These are phyloP conservation scores for Elongisporangium prolatum DNA, from an alignment of 352 stramenopile species.

Conservation along the genomic window DNA sequence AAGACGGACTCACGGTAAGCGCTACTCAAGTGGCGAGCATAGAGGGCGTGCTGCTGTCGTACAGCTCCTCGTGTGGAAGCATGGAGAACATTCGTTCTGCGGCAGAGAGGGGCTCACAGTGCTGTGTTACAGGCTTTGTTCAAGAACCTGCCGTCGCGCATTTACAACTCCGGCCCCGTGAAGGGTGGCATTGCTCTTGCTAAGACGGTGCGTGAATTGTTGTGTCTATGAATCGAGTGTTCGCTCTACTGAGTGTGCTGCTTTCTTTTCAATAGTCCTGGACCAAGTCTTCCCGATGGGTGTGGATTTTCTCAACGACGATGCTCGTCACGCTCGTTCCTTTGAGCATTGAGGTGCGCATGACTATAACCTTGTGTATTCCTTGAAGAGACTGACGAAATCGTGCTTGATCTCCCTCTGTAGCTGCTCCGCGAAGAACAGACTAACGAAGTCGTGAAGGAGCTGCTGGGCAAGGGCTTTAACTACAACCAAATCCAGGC, in stretches of 20 bases:
- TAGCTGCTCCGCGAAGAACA: constrained; percentile 79
- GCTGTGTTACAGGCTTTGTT: constrained; percentile 47
- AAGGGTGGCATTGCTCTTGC: constrained; percentile 58
- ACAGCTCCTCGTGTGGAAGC: background rate
- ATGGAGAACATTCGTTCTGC: background rate
- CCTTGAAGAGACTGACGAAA: background rate
- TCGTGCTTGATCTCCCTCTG: constrained; percentile 5
- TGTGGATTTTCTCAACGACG: constrained; percentile 81
- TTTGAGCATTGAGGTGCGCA: constrained; percentile 76
- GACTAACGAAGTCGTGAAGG: constrained; percentile 82
- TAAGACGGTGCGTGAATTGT: constrained; percentile 25
- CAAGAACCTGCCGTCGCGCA: constrained; percentile 61
- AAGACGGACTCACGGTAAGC: constrained; percentile 49
- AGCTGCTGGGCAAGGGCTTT: constrained; percentile 77
- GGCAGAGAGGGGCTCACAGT: background rate
- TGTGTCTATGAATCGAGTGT: background rate
- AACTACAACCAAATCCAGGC: constrained; percentile 78
- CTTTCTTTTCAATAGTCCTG: constrained; percentile 26
- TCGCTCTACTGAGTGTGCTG: constrained; percentile 8
- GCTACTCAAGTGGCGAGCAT: background rate
- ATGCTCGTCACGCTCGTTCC: constrained; percentile 83
- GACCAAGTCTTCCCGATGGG: constrained; percentile 55
- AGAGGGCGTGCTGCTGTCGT: background rate
- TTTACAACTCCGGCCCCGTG: constrained; percentile 56
- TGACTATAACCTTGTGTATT: constrained; percentile 5